Evolutionary conservation across 176 grass and related monocot species (phyloP), one percentile per base, ranked within the genome.

Genomic region (Oryza meridionalis): DNA sequence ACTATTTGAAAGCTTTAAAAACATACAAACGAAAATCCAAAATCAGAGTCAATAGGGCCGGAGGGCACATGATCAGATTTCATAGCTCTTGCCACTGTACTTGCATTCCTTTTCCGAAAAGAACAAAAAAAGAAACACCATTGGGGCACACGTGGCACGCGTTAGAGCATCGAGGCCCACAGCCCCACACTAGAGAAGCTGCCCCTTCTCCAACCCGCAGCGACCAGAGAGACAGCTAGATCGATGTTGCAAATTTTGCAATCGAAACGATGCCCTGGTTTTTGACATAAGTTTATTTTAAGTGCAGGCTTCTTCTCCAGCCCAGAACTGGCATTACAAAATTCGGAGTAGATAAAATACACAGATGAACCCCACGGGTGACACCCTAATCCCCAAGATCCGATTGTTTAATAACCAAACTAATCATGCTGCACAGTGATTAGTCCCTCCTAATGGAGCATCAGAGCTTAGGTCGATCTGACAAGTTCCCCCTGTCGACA

Each of bases 381-480:
- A 50, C 42, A 32, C 25, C 70, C 68, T 25, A 50, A 49, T 64
- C 62, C 62, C 70, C 70, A 65, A 83, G 70, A 75, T 65, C 59
- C 40, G 45, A 75, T 64, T 66, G 15, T 21, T 66, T 50, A 43
- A 46, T 46, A 46, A 17, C 9, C 25, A 59, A 7, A 21, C 10
- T 19, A 58, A 58, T 58, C 51, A 58, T 21, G 16, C 17, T 27
- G 49, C 10, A 22, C 37, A 31, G 51, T 73, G 35, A 16, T 31
- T 73, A 37, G 51, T 50, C 35, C 35, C 29, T 31, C 27, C 65
- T 51, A 9, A 75, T 40, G 27, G 61, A 38, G 59, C 19, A 51
- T 67, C 65, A 13, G 12, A 3, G 40, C 26, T 65, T 47, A 47
- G 53, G n/a, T 63, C 79, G 69, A 32, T 63, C 79, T 61, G 67